phyloP scores from a whole-genome alignment of 2,329 filamentous ascomycete species.

The Knufia fluminis region DNA sequence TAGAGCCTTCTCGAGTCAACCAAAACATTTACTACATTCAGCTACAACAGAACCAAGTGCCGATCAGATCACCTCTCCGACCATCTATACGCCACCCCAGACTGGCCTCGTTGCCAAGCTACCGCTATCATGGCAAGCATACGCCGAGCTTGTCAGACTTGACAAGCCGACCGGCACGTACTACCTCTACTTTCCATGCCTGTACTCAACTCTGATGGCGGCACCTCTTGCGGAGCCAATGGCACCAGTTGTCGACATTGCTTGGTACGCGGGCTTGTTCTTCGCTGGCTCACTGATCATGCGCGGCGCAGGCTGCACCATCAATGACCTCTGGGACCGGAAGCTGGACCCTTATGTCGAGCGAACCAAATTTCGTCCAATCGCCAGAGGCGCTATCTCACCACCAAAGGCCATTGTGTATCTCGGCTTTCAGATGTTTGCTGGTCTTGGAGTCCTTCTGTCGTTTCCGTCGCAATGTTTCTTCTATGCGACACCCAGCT shows the following conservation, averaged over 20 bases:
- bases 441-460: slow-evolving; percentile 34
- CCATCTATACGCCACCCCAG: slow-evolving; percentile 36
- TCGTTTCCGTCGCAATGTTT: slow-evolving; percentile 35
- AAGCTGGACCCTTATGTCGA: slow-evolving; percentile 45
- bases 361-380: slow-evolving; percentile 43
- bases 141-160: slow-evolving; percentile 45
- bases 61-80: slow-evolving; percentile 10
- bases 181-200: slow-evolving; percentile 45
- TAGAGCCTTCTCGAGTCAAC: neutral
- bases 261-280: slow-evolving; percentile 32
- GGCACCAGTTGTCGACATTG: slow-evolving; percentile 28
- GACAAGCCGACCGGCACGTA: slow-evolving; percentile 45
- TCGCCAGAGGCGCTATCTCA: slow-evolving; percentile 43
- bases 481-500: slow-evolving; percentile 35
- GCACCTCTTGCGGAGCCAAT: slow-evolving; percentile 31
- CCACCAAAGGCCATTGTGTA: slow-evolving; percentile 36
- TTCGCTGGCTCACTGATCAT: slow-evolving; percentile 40
- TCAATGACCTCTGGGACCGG: slow-evolving; percentile 49
- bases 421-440: slow-evolving; percentile 35
- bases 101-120: slow-evolving; percentile 38
- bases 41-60: slow-evolving; percentile 11
- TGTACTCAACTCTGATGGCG: slow-evolving; percentile 39
- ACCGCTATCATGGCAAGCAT: slow-evolving; percentile 45
- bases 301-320: slow-evolving; percentile 44
- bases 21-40: neutral